phyloP scores from a whole-genome alignment of 805 yeast species.

The Nakazawaea wyomingensis region DNA sequence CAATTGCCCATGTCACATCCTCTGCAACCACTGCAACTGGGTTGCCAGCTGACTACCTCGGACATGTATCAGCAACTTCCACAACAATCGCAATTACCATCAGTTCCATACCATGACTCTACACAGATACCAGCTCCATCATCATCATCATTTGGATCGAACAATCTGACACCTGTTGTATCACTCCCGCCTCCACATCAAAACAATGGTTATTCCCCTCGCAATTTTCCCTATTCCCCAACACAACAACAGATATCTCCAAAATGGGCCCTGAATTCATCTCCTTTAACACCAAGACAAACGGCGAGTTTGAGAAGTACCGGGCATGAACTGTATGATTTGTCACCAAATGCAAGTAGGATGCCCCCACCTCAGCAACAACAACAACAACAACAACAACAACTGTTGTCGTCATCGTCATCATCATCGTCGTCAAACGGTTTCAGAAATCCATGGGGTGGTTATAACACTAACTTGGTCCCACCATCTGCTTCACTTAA shows the following conservation, averaged over 20 bases:
- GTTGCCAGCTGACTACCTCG: background rate
- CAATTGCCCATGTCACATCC: background rate
- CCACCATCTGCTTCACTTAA: background rate
- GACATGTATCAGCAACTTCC: conserved; percentile 2
- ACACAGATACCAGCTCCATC: background rate
- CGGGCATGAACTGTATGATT: conserved; percentile 1
- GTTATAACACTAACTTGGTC: background rate
- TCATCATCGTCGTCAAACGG: conserved; percentile 2
- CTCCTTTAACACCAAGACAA: conserved; percentile 5
- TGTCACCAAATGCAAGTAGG: conserved; percentile 4
- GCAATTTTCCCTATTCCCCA: conserved; percentile 6
- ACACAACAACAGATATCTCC: background rate
- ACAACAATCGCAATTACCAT: background rate
- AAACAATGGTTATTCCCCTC: background rate
- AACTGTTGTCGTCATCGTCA: background rate
- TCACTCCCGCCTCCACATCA: conserved; percentile 4
- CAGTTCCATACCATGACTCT: background rate
- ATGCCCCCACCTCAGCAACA: background rate
- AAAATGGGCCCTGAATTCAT: conserved; percentile 6
- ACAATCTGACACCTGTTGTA: background rate
- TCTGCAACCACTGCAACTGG: conserved; percentile 2
- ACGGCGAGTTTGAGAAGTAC: background rate
- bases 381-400: conserved; percentile 5
- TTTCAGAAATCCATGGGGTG: conserved; percentile 12
- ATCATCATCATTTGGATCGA: background rate